These are phyloP conservation scores for Clarireedia sp. DNA, from an alignment of 2,329 filamentous ascomycete species.

Conservation along the genomic window DNA sequence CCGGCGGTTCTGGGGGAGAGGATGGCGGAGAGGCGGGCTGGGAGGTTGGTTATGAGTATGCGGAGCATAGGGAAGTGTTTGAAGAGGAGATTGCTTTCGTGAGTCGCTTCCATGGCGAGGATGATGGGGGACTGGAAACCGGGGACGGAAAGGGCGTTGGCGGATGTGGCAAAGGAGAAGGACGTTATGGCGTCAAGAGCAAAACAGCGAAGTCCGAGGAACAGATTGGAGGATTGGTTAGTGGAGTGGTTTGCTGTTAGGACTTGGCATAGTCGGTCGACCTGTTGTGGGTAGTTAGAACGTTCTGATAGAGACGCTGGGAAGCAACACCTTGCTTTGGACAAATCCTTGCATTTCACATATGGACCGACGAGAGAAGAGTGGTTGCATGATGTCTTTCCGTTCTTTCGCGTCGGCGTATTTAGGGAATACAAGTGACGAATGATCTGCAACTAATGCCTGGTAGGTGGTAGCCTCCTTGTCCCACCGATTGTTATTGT, in stretches of 20 bases:
- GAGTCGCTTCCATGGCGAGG: conserved; percentile 33
- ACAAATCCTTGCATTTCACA: conserved; percentile 31
- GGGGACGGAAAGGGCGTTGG: conserved; percentile 32
- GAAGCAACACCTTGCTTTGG: conserved; percentile 28
- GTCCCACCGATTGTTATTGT: conserved; percentile 34
- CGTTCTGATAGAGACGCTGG: not conserved
- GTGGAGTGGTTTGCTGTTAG: conserved; percentile 15
- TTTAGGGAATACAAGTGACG: conserved; percentile 35
- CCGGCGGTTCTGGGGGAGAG: conserved; percentile 19
- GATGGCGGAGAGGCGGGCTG: conserved; percentile 18
- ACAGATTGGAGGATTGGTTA: conserved; percentile 26
- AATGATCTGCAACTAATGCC: conserved; percentile 34
- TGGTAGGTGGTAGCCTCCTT: conserved; percentile 35
- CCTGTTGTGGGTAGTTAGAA: not conserved
- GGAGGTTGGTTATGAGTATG: conserved; percentile 20
- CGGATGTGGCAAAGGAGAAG: conserved; percentile 35
- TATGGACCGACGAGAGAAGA: conserved; percentile 35
- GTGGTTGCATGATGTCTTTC: conserved; percentile 25
- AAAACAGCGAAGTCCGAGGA: conserved; percentile 31
- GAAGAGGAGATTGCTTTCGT: conserved; percentile 31
- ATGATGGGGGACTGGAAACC: conserved; percentile 36
- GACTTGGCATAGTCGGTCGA: not conserved
- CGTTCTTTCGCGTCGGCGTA: conserved; percentile 34
- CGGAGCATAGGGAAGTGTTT: conserved; percentile 31
- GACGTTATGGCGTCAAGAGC: conserved; percentile 33